Percentiles rank a stretch among this genome's conserved stretches.
Conservation (phyloP, 305 asterid genomes). For the Plantago rigida region DNA sequence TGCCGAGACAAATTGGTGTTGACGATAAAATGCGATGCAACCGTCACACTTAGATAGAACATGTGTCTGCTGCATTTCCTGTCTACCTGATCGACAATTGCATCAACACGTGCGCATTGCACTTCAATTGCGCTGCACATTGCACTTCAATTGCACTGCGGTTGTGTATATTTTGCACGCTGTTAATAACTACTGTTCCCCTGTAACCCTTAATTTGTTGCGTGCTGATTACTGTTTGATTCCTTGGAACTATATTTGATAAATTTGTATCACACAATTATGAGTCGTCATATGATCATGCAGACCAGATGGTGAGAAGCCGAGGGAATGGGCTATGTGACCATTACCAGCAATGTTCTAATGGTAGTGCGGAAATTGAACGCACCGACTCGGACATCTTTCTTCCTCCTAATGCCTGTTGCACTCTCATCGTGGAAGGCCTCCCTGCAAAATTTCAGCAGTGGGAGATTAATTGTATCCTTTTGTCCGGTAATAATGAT, state of each 20-base stretch:
- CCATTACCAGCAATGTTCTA: conserved; percentile 37
- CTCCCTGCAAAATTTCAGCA: conserved; percentile 72
- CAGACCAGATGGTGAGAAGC: background rate
- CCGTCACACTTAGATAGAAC: no score
- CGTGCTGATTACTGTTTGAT: background rate
- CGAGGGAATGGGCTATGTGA: conserved; percentile 52
- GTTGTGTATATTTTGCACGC: no score
- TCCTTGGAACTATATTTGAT: background rate
- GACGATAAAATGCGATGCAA: no score
- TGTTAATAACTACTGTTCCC: no score
- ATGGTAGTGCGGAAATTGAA: conserved; percentile 31
- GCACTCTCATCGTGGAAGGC: conserved; percentile 73
- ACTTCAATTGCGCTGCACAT: no score
- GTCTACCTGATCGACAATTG: no score
- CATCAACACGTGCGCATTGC: no score
- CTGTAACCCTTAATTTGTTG: no score
- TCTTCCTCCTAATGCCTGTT: conserved; percentile 74
- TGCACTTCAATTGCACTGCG: no score
- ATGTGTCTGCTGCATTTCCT: no score
- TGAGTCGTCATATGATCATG: background rate
- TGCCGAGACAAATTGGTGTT: background rate
- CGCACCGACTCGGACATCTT: conserved; percentile 44
- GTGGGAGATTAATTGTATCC: conserved; percentile 87
- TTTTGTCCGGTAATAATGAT: conserved; percentile 25
- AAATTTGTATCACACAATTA: background rate